These are phyloP conservation scores for Combretum micranthum DNA, from an alignment of 345 rosid species.

Conservation along the genomic window DNA sequence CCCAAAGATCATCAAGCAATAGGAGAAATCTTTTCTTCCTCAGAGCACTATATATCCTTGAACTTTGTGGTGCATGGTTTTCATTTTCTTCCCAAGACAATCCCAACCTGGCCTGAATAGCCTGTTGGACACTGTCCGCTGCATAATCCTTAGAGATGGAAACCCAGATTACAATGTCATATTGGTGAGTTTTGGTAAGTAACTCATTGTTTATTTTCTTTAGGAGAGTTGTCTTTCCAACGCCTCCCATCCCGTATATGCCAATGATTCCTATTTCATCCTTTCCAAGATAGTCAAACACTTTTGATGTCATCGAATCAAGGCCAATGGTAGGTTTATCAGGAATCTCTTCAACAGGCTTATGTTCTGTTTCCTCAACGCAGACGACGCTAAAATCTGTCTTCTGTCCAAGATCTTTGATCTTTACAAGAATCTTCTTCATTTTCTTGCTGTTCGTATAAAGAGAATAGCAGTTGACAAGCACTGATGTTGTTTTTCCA, in stretches of 20 bases:
- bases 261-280: slow-evolving; percentile 13
- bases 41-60: too few species aligned
- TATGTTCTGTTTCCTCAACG: not conserved
- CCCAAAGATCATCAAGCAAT: too few species aligned
- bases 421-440: not conserved
- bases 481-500: not conserved
- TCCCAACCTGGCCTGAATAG: too few species aligned
- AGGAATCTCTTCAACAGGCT: slow-evolving; percentile 10
- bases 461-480: not conserved
- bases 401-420: slow-evolving; percentile 5
- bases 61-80: too few species aligned
- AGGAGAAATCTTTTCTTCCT: too few species aligned
- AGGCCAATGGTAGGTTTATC: slow-evolving; percentile 18
- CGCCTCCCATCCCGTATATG: slow-evolving; percentile 21
- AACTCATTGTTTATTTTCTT: slow-evolving; percentile 15
- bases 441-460: slow-evolving; percentile 16
- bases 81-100: too few species aligned
- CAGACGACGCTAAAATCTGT: not conserved
- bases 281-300: slow-evolving; percentile 7
- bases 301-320: slow-evolving; percentile 4
- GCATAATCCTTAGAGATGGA: slow-evolving; percentile 24
- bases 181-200: slow-evolving; percentile 15
- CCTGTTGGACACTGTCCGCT: slow-evolving; percentile 7
- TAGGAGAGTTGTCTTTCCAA: slow-evolving; percentile 16
- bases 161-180: slow-evolving; percentile 33